Evolutionary conservation across 1,284 basidiomycete genomes (phyloP).

Genomic region (Termitomyces sp.): DNA sequence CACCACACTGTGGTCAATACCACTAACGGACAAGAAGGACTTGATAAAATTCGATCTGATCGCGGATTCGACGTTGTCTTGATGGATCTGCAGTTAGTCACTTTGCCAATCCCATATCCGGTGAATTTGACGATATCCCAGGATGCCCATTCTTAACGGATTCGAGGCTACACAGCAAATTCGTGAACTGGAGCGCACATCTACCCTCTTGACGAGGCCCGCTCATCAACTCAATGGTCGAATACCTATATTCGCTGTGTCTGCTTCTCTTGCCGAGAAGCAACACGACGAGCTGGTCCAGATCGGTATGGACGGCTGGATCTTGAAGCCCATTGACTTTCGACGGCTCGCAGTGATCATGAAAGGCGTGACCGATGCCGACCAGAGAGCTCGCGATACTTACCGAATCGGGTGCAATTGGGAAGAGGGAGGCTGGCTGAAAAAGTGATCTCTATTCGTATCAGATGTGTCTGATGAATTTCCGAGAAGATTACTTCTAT

Average conservation of each 20-base stretch:
- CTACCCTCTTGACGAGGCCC: slow-evolving; percentile 19
- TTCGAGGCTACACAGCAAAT: slow-evolving; percentile 70
- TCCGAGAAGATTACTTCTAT: background rate
- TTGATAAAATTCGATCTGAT: slow-evolving; percentile 58
- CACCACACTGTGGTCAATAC: slow-evolving; percentile 67
- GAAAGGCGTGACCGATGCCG: slow-evolving; percentile 51
- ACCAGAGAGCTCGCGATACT: slow-evolving; percentile 48
- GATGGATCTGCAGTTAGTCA: slow-evolving; percentile 79
- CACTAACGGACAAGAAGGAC: slow-evolving; percentile 75
- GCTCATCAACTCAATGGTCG: slow-evolving; percentile 61
- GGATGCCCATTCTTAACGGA: slow-evolving; percentile 83
- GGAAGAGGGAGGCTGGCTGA: slow-evolving; percentile 71
- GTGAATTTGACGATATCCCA: slow-evolving; percentile 24
- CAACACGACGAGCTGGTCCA: slow-evolving; percentile 56
- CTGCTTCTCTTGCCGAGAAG: slow-evolving; percentile 66
- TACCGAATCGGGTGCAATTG: slow-evolving; percentile 60
- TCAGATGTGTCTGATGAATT: background rate
- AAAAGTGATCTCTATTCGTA: slow-evolving; percentile 6
- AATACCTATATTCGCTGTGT: slow-evolving; percentile 82
- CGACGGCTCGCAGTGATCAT: slow-evolving; percentile 60
- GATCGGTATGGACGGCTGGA: slow-evolving; percentile 79
- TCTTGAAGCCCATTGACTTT: slow-evolving; percentile 85
- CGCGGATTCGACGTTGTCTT: slow-evolving; percentile 70
- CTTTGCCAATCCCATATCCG: background rate
- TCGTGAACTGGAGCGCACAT: slow-evolving; percentile 49